A percentile compares a stretch with the other conserved stretches of the same genome.
These are phyloP conservation scores for Vitis hybrid DNA, from an alignment of 177 flowering plant species.

Conservation along the genomic window DNA sequence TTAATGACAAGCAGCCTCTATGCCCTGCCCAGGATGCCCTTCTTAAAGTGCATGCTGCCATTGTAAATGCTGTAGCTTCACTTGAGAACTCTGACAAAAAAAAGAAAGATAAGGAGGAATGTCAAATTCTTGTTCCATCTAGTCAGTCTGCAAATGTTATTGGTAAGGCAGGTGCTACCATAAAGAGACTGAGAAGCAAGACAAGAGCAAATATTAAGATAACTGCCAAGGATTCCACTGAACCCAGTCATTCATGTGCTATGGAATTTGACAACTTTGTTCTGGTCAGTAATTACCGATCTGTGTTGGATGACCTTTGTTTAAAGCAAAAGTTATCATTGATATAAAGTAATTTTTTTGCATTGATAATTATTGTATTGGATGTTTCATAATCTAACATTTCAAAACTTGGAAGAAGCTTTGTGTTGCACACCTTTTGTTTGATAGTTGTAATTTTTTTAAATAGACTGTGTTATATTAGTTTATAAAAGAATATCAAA, in stretches of 20 bases:
- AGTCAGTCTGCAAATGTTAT: constrained; percentile 94
- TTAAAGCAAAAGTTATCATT: no score
- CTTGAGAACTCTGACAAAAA: constrained; percentile 51
- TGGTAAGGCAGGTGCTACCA: constrained; percentile 86
- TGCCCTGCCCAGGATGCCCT: constrained; percentile 97
- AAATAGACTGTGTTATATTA: no score
- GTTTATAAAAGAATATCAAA: no score
- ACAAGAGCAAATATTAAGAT: constrained; percentile 67
- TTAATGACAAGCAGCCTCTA: constrained; percentile 48
- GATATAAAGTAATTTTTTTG: no score
- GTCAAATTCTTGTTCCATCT: constrained; percentile 80
- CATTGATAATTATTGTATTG: no score
- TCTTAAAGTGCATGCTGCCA: constrained; percentile 77
- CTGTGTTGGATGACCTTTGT: background rate
- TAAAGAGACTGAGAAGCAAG: constrained; percentile 75
- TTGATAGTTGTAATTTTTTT: no score
- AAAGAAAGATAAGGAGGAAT: constrained; percentile 64
- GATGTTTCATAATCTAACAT: no score
- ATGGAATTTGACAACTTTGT: constrained; percentile 91
- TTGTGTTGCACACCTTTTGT: no score
- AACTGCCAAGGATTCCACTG: constrained; percentile 63
- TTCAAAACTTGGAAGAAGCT: no score
- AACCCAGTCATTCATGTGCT: constrained; percentile 88
- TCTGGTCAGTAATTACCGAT: constrained; percentile 45
- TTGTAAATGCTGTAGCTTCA: constrained; percentile 57